Evolutionary conservation across 441 rosid species (phyloP).

Genomic region (Populus hybrid): DNA sequence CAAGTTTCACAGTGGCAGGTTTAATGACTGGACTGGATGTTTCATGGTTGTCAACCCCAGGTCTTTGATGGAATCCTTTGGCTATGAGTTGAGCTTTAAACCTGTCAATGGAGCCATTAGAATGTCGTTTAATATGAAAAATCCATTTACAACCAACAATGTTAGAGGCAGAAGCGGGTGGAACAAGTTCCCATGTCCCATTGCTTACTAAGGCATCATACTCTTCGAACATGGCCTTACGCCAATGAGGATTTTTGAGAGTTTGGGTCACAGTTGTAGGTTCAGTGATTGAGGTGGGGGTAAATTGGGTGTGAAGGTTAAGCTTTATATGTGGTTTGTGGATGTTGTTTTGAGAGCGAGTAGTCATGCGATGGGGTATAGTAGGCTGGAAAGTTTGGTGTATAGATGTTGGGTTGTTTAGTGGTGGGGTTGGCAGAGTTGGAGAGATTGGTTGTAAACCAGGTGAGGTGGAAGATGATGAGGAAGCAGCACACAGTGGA

Average conservation of each 20-base stretch:
- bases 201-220: background rate
- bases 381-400: no score
- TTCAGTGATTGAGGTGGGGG: background rate
- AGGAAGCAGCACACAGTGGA: fast-evolving
- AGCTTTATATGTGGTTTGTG: background rate
- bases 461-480: slow-evolving; percentile 9
- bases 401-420: no score
- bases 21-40: no score
- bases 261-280: background rate
- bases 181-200: background rate
- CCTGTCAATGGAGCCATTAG: background rate
- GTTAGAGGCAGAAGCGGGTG: background rate
- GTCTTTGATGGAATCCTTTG: background rate
- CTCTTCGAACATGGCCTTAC: background rate
- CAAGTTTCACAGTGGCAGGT: background rate
- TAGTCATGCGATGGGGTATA: no score
- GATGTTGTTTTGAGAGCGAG: background rate
- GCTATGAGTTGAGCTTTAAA: no score
- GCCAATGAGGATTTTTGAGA: background rate
- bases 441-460: no score
- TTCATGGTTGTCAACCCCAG: background rate
- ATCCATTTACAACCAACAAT: background rate
- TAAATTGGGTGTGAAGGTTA: background rate
- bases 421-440: no score
- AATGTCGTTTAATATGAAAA: no score